Base-by-base conservation (phyloP, 352 stramenopile genomes). In the Porosira glacialis region DNA sequence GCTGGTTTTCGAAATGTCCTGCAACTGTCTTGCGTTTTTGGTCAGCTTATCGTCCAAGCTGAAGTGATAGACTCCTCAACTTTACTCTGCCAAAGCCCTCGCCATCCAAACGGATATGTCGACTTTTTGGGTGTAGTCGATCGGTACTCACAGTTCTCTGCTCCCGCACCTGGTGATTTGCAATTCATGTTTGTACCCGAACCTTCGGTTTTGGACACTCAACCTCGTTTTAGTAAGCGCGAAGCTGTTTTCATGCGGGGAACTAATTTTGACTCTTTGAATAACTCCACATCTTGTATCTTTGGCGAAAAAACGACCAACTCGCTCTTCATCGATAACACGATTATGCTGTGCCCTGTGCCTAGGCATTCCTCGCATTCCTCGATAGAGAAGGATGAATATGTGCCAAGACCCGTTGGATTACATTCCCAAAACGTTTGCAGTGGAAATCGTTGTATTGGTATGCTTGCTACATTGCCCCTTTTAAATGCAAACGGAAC, bases 261-360 rank as follows among this genome's bases (percentile, higher is more conserved):
- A 11, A 85, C 86, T 21, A 97, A 98, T 63, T 98, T 98, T 62
- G 53, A 96, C 21, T 97, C 97, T 62, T 84, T 91, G 17, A 94
- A 91, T 5, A 59, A 88, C 1, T n/a, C n/a, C n/a, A 75, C 97
- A 15, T 70, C 70, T 10, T 98, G 95, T 64, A 85, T 80, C 0
- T 97, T 98, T 79, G 94, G 87, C 13, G 81, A 83, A 17, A 47
- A 85, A 7, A 60, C 80, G 13, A 87, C 87, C 2, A 75, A 69
- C 59, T 94, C 92, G 4, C 93, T 85, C 3, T 95, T 91, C 36
- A 61, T 98, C 10, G 91, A 80, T 0, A 52, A 84, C 26, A 91
- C 81, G 24, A 24, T 95, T 11, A 51, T 96, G 15, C 68, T 66
- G 5, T 98, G 95, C 65, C 61, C 93, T 7, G 70, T 86, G 15